Evolutionary conservation across 1,284 basidiomycete species (phyloP), one percentile per base, ranked within the genome.

Genomic region (Apiotrichum akiyoshidainum): DNA sequence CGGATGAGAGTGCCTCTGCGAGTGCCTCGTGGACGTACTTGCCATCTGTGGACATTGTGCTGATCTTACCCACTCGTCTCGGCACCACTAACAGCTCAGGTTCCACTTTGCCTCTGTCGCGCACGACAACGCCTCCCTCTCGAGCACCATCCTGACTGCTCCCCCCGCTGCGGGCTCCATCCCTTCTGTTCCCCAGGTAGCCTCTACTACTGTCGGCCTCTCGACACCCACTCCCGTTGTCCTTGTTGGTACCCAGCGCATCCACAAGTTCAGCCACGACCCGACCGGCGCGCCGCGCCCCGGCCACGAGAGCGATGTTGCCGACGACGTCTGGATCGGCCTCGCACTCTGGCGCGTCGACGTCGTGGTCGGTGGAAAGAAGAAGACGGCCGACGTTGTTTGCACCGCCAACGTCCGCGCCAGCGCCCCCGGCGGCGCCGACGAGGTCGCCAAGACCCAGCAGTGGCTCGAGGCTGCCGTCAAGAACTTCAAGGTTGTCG

Each of bases 51-150:
- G n/a, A n/a, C n/a, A n/a, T n/a, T n/a, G n/a, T n/a, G n/a, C n/a
- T n/a, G n/a, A n/a, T n/a, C n/a, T n/a, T n/a, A n/a, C n/a, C n/a
- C n/a, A n/a, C n/a, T n/a, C n/a, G n/a, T n/a, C n/a, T n/a, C n/a
- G 7, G 26, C 26, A 31, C 31, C 44, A 9, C 55, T 57, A 37
- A 57, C 49, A 22, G 17, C 7, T 69, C 26, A 90, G 95, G 76
- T 94, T 87, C 72, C 95, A 98, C 79, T 99, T 97, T 67, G 83
- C 86, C 60, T 88, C 92, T 0, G 78, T 98, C 44, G 95, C 93
- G 13, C 86, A 97, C 71, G 95, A 99, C 80, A 98, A 97, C 73
- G 82, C 84, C 33, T 90, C 95, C 1, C 70, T 78, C 47, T 80
- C 80, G 13, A 76, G 82, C 13, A 71, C 75, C 11, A 81, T 90